Evolutionary conservation across 371 early-diverging fungal genomes (phyloP), one percentile per base, ranked within the genome.

Genomic region (Rhizopus delemar): DNA sequence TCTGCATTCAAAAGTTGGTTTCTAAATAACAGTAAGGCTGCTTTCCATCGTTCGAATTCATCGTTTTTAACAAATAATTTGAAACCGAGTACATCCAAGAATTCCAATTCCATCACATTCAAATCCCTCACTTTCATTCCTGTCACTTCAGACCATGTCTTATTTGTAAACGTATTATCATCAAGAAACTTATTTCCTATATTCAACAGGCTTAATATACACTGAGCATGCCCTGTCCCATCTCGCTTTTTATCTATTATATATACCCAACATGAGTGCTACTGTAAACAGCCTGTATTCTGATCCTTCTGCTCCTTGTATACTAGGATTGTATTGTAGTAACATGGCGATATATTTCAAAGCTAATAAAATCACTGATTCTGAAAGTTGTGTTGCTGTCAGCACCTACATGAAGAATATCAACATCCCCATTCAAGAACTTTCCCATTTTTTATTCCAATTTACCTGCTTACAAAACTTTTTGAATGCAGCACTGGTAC

Each of bases 261-360:
- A 22, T 22, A 22, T 22, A 78, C 78, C 78, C 31, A 79, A 65
- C 89, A 92, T 90, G 22, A 92, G 66, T 6, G 92, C 89, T 8
- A 91, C 90, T 1, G 88, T 88, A 59, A 91, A 89, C 43, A 91
- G 61, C 46, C 89, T 79, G 60, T 86, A 91, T 66, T 92, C 92
- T 29, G 90, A 89, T 33, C 90, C 91, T 41, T 74, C 85, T 2
- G 83, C 85, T 53, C 85, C 85, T 65, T 85, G 84, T 36, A 85
- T 85, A 43, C 67, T 71, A 0, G 87, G 87, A 55, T 83, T 83
- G 32, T 78, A 79, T 57, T 83, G 81, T 39, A 84, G 62, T 13
- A 87, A 67, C 74, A 82, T 83, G 48, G 83, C 81, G 57, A 85
- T 87, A 48, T 85, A 87, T 65, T 85, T 80, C 41, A 87, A 49